phyloP scores from a whole-genome alignment of 257 asterid genomes.

The Verbena officinalis region DNA sequence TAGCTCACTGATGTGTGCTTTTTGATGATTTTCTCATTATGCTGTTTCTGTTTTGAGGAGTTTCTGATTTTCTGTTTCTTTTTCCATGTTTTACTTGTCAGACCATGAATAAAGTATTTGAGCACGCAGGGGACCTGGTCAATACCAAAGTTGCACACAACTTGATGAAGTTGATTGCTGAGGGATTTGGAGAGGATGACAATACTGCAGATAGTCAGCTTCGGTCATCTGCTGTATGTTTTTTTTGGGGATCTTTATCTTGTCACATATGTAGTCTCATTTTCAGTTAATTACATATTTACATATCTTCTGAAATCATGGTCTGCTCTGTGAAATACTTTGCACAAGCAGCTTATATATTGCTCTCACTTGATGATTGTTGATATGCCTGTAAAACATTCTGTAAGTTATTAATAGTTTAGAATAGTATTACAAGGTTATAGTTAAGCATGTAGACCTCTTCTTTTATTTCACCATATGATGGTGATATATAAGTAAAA shows the following conservation, averaged over 20 bases:
- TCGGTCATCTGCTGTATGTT: constrained; percentile 96
- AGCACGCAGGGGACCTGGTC: constrained; percentile 97
- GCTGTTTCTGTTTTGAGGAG: constrained; percentile 10
- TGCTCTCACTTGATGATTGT: not conserved
- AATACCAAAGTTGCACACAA: constrained; percentile 91
- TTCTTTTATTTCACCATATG: not conserved
- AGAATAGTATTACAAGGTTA: not conserved
- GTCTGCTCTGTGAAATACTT: constrained; percentile 15
- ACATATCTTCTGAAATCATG: constrained; percentile 13
- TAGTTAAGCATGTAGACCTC: not conserved
- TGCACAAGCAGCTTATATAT: constrained; percentile 6
- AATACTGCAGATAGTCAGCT: constrained; percentile 83
- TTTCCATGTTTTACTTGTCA: constrained; percentile 40
- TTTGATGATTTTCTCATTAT: constrained; percentile 24
- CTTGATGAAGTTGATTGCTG: constrained; percentile 94
- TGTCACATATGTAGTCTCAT: constrained; percentile 16
- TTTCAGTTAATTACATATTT: constrained; percentile 4
- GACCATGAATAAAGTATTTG: constrained; percentile 99
- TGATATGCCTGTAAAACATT: constrained; percentile 15
- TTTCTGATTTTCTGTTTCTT: constrained; percentile 26
- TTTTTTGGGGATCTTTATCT: constrained; percentile 33
- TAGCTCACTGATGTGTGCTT: constrained; percentile 21
- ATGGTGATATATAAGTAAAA: not conserved
- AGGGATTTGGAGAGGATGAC: constrained; percentile 96
- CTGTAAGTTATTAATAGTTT: not conserved